These are phyloP conservation scores for Fragosphaeria purpurea DNA, from an alignment of 2,329 filamentous ascomycete genomes.

Conservation along the genomic window DNA sequence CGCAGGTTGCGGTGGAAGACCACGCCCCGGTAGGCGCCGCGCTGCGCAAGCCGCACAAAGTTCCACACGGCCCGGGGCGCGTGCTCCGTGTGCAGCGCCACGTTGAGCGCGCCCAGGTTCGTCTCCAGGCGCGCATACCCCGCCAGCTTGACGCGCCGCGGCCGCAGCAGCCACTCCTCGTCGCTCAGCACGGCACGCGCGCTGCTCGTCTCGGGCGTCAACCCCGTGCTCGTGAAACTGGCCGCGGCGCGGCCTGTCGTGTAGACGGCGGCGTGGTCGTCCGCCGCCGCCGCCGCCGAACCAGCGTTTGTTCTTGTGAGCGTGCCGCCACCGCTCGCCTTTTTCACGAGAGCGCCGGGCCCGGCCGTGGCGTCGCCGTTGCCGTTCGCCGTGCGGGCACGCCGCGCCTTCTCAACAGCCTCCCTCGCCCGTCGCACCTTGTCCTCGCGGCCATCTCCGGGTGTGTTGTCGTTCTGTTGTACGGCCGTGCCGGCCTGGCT, in stretches of 20 bases:
- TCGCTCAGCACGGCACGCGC: conserved; percentile 80
- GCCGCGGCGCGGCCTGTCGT: conserved; percentile 87
- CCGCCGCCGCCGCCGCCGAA: conserved; percentile 55
- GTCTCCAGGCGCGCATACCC: conserved; percentile 89
- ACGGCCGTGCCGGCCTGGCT: conserved; percentile 54
- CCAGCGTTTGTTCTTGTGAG: conserved; percentile 34
- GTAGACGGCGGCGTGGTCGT: conserved; percentile 80
- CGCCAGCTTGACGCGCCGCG: conserved; percentile 76
- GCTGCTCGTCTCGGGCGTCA: conserved; percentile 83
- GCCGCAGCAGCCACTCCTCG: conserved; percentile 94
- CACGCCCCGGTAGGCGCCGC: conserved; percentile 79
- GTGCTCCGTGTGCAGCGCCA: conserved; percentile 84
- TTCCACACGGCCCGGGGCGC: conserved; percentile 96
- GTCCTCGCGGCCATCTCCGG: conserved; percentile 59
- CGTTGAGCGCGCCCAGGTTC: conserved; percentile 70
- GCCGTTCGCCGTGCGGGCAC: conserved; percentile 54
- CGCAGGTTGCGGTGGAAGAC: conserved; percentile 88
- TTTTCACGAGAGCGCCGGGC: conserved; percentile 15
- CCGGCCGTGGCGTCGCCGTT: conserved; percentile 39
- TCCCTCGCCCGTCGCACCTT: conserved; percentile 90
- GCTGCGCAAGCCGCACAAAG: conserved; percentile 78
- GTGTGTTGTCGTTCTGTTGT: conserved; percentile 62
- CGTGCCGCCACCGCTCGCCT: not conserved
- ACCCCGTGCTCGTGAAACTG: conserved; percentile 87
- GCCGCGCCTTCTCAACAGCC: conserved; percentile 81